Evolutionary conservation across 1,284 basidiomycete genomes (phyloP), one percentile per base, ranked within the genome.

Genomic region (Bothia castanella): DNA sequence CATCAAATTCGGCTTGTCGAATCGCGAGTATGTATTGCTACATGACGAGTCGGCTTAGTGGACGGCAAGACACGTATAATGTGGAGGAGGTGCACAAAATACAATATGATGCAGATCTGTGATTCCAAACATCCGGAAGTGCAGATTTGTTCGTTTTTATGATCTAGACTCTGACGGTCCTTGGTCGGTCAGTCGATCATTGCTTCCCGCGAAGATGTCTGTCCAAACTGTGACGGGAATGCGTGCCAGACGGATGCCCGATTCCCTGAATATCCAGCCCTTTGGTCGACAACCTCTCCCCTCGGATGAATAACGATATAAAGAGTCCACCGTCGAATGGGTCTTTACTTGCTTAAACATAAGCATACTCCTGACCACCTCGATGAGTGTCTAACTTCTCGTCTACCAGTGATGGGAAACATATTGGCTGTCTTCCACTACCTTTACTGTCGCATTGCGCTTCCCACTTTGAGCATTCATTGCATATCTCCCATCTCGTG

Each of bases 1-100:
- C 17, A 82, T 97, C 62, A 96, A 94, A 70, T 96, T 96, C 61
- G 93, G 92, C 2, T 82, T 87, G 55, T 93, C 90, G 5, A 81
- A 80, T 20, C 74, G 89, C 58, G 93, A 97, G 73, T 96, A 95
- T 66, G 92, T 96, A 2, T 73, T 96, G 27, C 72, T 96, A 25
- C 86, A 89, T 60, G 92, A 94, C 57, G 89, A 92, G 46, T 83
- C 79, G 21, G 61, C 76, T 40, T 85, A 63, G 50, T 35, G 17
- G 40, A 8, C 20, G 25, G 63, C 11, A 30, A 38, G 23, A 36
- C 17, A n/a, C 44, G 29, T 52, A 51, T 14, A 16, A 17, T 35
- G 45, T 31, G 29, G n/a, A 39, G n/a, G 45, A 40, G 35, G 35
- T 27, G 25, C 14, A 4, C 47, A 19, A 38, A 49, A 42, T 36